Evolutionary conservation across 148 eudicot genomes (phyloP), one percentile per base, ranked within the genome.

Genomic region (Talinum fruticosum): DNA sequence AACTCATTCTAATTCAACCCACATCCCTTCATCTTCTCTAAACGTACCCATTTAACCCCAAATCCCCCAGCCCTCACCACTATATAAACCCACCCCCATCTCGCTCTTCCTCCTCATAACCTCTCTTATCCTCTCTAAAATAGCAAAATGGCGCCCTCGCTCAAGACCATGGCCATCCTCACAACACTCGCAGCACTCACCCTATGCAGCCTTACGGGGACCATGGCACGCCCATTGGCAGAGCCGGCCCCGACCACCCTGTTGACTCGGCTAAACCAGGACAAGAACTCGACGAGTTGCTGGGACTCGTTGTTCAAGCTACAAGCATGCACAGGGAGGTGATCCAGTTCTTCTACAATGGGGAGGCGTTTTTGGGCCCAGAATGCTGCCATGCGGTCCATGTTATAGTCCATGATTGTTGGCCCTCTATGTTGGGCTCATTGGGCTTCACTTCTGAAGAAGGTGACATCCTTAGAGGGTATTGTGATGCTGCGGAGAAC

Each of bases 291-390:
- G 6, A 69, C 73, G 8, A 81, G 34, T 19, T 91, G 90, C 47
- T 91, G 96, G 92, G 88, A 77, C 2, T 80, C 88, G 10, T 64
- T 91, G 79, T 79, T 82, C 19, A 81, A 89, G 75, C 80, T 91
- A 10, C 85, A 88, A 37, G 77, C 90, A 0, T 91, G 91, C 75
- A 80, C 82, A 4, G 87, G 86, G 96, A 89, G 76, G 74, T 91
- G 2, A 81, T 91, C 30, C 86, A 85, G 36, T 91, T 91, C 61
- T 88, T 91, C 66, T 74, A 87, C 51, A 87, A 85, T 68, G 95
- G 95, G 0, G 88, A 91, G 73, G 80, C 89, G 0, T 79, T 80
- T 45, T 74, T 91, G 10, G 95, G 90, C 28, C 76, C 59, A 2
- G 79, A 71, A 1, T 91, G 96, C 62, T 89, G 96, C 54, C 26